Conservation (phyloP, 352 stramenopile genomes). For the Stramenopiles sp. region DNA sequence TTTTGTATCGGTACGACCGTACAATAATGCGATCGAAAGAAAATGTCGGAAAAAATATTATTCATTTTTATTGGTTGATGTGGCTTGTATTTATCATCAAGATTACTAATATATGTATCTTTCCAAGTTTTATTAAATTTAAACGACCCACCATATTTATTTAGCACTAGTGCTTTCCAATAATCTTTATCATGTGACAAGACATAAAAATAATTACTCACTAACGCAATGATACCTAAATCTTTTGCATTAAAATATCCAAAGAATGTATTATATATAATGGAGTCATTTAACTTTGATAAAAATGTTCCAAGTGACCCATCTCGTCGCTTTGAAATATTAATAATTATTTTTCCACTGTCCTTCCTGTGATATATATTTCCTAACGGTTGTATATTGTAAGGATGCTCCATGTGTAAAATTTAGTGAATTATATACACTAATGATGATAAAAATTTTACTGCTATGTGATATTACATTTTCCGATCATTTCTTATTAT, state of each 20-base stretch:
- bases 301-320: conserved; percentile 33
- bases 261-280: conserved; percentile 33
- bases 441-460: too few species aligned
- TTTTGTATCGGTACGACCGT: conserved; percentile 22
- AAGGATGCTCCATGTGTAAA: conserved; percentile 30
- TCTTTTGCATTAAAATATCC: conserved; percentile 32
- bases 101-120: conserved; percentile 33
- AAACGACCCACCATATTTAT: conserved; percentile 44
- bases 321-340: conserved; percentile 35
- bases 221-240: conserved; percentile 27
- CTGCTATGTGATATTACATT: too few species aligned
- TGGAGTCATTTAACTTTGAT: conserved; percentile 33
- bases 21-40: conserved; percentile 62
- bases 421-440: too few species aligned
- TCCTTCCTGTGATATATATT: conserved; percentile 26
- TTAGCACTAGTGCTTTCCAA: conserved; percentile 46
- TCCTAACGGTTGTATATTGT: conserved; percentile 49
- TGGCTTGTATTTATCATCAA: conserved; percentile 6
- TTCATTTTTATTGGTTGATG: conserved; percentile 27
- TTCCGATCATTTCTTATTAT: too few species aligned
- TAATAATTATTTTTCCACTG: conserved; percentile 37
- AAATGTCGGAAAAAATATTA: conserved; percentile 55
- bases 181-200: conserved; percentile 48
- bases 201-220: conserved; percentile 41
- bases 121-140: conserved; percentile 34